A percentile compares a stretch with the other conserved stretches of the same genome.
These are phyloP conservation scores for Mycotypha africana DNA, from an alignment of 371 early-diverging fungal species.

Conservation along the genomic window DNA sequence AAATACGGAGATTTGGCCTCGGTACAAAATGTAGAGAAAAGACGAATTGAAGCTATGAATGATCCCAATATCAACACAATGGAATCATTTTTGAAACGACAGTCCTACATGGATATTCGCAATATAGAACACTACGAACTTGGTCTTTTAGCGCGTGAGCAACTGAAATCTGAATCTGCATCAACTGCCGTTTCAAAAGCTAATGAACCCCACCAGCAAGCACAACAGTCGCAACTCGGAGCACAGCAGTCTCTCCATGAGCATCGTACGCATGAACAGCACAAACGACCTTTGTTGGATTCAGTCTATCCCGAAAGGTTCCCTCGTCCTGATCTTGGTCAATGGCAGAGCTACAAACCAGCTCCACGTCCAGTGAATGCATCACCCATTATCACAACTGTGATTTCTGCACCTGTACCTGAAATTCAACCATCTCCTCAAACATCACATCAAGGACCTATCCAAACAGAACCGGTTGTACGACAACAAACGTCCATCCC, in stretches of 20 bases:
- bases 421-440: too few species aligned
- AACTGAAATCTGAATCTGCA: not conserved
- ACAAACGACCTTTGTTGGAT: slow-evolving; percentile 51
- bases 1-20: slow-evolving; percentile 81
- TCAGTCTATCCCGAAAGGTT: slow-evolving; percentile 70
- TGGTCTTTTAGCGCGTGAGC: slow-evolving; percentile 20
- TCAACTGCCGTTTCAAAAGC: not conserved
- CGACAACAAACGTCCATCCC: slow-evolving; percentile 1
- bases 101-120: slow-evolving; percentile 61
- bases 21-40: slow-evolving; percentile 71
- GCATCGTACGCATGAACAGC: slow-evolving; percentile 16
- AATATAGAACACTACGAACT: slow-evolving; percentile 51
- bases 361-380: slow-evolving; percentile 29
- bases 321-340: slow-evolving; percentile 74
- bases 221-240: slow-evolving; percentile 3
- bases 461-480: slow-evolving; percentile 3
- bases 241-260: not conserved
- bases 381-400: slow-evolving; percentile 2
- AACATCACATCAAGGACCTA: not conserved
- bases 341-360: slow-evolving; percentile 68
- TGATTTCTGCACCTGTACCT: slow-evolving; percentile 4
- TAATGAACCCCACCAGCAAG: not conserved
- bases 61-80: slow-evolving; percentile 23
- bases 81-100: slow-evolving; percentile 56
- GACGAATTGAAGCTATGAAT: slow-evolving; percentile 67